Evolutionary conservation across 768 basidiomycete species (phyloP).

Genomic region (Mycena rebaudengoi): DNA sequence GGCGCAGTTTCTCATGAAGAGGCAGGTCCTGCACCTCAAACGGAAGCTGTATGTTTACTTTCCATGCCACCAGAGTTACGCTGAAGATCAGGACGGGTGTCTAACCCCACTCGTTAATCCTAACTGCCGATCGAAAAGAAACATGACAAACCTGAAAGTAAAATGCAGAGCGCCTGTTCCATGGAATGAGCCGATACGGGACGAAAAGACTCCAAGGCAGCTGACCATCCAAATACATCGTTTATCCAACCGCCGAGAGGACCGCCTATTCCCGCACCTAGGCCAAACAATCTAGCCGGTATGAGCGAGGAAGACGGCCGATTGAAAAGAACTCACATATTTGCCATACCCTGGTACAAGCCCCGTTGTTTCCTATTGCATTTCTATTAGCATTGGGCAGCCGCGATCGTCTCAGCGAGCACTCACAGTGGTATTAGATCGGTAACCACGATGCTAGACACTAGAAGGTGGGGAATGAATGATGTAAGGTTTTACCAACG

Average conservation of each 20-base stretch:
- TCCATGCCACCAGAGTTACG: conserved; percentile 72
- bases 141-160: conserved; percentile 72
- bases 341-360: conserved; percentile 90
- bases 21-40: conserved; percentile 67
- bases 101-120: conserved; percentile 47
- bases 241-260: conserved; percentile 87
- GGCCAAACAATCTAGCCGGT: conserved; percentile 73
- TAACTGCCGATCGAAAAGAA: conserved; percentile 24
- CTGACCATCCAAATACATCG: conserved; percentile 87
- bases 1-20: conserved; percentile 69
- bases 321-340: conserved; percentile 62
- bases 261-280: conserved; percentile 84
- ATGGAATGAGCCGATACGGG: conserved; percentile 25
- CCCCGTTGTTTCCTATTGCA: conserved; percentile 79
- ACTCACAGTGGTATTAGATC: conserved; percentile 90
- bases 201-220: conserved; percentile 19
- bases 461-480: conserved; percentile 51
- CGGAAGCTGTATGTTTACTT: conserved; percentile 84
- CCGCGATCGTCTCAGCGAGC: conserved; percentile 5
- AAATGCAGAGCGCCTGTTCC: conserved; percentile 82
- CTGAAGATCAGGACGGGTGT: conserved; percentile 81
- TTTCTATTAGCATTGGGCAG: conserved; percentile 10
- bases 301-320: conserved; percentile 23
- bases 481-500: conserved; percentile 26
- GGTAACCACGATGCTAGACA: conserved; percentile 83